Conservation (phyloP, 2,329 filamentous ascomycete genomes). For the Trichoderma sp. region DNA sequence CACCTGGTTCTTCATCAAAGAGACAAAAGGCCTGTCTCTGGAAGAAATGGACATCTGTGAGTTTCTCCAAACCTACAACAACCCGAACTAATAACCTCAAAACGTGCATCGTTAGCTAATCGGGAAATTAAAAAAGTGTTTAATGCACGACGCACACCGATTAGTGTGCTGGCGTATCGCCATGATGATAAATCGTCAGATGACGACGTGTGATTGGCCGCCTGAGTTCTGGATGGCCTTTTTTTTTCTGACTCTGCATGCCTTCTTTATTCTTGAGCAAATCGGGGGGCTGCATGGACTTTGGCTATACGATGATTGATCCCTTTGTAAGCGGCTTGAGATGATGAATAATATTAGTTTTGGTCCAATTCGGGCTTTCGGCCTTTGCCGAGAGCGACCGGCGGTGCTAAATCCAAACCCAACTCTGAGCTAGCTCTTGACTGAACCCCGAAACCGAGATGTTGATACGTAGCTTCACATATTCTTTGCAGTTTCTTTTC, state of each 20-base stretch:
- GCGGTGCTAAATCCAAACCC: background rate
- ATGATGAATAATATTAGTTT: constrained; percentile 9
- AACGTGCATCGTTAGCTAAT: background rate
- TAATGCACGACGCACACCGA: constrained; percentile 22
- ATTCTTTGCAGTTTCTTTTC: background rate
- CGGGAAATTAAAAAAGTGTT: constrained; percentile 20
- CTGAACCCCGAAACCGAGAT: background rate
- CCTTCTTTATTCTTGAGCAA: background rate
- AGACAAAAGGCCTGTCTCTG: constrained; percentile 27
- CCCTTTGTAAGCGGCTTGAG: background rate
- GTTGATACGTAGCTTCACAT: background rate
- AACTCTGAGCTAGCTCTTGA: background rate
- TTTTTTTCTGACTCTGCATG: background rate
- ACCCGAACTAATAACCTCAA: background rate
- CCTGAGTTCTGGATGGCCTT: background rate
- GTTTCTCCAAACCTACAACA: background rate
- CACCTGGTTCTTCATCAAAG: constrained; percentile 19
- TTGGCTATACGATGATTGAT: constrained; percentile 1
- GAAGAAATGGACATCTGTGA: constrained; percentile 29
- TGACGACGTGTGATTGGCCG: constrained; percentile 7
- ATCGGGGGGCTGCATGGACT: background rate
- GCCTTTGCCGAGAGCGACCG: constrained; percentile 4
- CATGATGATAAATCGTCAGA: constrained; percentile 15
- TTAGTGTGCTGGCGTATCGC: constrained; percentile 19
- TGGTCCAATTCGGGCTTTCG: constrained; percentile 3